Evolutionary conservation across 257 asterid genomes (phyloP).

Genomic region (Solanum etuberosum): DNA sequence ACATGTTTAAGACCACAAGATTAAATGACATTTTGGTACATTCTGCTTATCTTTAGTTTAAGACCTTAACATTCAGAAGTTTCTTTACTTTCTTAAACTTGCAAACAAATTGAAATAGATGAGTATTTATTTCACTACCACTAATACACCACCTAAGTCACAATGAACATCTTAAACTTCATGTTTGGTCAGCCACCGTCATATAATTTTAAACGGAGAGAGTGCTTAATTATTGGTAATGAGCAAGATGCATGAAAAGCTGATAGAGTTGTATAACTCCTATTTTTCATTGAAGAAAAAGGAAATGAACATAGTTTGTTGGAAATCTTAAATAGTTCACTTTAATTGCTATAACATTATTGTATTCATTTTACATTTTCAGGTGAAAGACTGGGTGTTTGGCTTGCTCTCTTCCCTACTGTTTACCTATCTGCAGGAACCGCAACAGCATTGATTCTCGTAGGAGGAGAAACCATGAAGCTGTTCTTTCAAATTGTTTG

Average conservation of each 20-base stretch:
- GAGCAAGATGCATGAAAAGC: background rate
- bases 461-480: constrained; percentile 99
- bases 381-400: constrained; percentile 90
- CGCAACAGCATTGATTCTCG: constrained; percentile 83
- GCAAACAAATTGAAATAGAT: background rate
- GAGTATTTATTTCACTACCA: background rate
- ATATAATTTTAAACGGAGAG: background rate
- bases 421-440: constrained; percentile 97
- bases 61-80: no score
- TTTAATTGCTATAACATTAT: background rate
- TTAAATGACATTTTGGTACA: no score
- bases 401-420: constrained; percentile 98
- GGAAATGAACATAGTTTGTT: background rate
- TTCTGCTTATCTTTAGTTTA: no score
- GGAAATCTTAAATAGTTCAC: background rate
- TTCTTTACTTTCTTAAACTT: no score
- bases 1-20: no score
- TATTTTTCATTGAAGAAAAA: background rate
- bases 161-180: background rate
- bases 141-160: background rate
- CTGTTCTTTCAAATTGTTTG: constrained; percentile 89
- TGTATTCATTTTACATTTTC: background rate
- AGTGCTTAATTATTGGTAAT: background rate
- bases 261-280: background rate
- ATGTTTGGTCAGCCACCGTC: background rate